Conservation (phyloP, 306 rosid genomes). For the Astragalus membranaceus region DNA sequence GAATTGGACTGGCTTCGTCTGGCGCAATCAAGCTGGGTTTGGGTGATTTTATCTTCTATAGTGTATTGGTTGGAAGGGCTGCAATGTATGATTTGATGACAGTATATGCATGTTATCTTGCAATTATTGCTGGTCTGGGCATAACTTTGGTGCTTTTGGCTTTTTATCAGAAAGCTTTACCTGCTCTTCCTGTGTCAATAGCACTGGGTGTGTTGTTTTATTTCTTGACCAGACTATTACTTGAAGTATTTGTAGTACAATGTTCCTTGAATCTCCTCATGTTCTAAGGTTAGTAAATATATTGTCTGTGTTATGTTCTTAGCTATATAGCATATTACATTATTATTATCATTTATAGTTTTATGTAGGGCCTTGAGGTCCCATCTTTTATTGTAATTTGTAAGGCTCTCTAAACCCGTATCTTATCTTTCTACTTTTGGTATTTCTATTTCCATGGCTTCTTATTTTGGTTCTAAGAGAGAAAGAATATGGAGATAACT, state of each 20-base stretch:
- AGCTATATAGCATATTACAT: not conserved
- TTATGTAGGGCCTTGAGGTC: not conserved
- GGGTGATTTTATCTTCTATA: constrained; percentile 94
- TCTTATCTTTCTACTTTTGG: constrained; percentile 6
- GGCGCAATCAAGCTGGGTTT: constrained; percentile 94
- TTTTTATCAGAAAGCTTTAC: constrained; percentile 85
- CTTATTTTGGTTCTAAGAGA: not conserved
- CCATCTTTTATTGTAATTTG: not conserved
- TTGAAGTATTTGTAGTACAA: constrained; percentile 79
- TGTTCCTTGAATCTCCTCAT: constrained; percentile 83
- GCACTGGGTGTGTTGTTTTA: constrained; percentile 74
- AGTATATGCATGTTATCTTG: constrained; percentile 93
- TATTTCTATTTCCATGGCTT: not conserved
- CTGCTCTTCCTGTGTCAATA: constrained; percentile 90
- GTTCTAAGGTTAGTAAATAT: constrained; percentile 38
- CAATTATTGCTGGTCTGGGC: constrained; percentile 94
- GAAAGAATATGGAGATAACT: not conserved
- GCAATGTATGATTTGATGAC: constrained; percentile 98
- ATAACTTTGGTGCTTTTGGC: constrained; percentile 83
- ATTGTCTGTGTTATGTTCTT: constrained; percentile 11
- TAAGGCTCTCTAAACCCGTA: constrained; percentile 3
- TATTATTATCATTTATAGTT: not conserved
- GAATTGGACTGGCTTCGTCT: constrained; percentile 84
- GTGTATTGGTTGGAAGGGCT: constrained; percentile 94
- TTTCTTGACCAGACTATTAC: constrained; percentile 72